Base-by-base conservation (phyloP, 306 rosid species). In the Acacia melanoxylon region DNA sequence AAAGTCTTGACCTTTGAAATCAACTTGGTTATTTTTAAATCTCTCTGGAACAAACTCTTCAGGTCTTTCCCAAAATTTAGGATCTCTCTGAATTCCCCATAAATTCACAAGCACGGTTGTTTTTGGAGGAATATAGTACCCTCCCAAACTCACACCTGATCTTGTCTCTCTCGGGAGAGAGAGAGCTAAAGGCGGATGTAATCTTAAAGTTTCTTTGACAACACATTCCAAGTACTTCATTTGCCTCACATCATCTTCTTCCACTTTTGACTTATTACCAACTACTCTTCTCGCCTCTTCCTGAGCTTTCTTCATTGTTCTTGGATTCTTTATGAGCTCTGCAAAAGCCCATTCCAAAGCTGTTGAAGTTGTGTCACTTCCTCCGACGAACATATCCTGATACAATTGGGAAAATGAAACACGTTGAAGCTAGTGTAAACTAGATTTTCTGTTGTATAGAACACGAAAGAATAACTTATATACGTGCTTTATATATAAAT, bases 141-240 rank as follows among this genome's bases (percentile, higher is more conserved):
- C 89, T 25, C 74, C 59, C 24, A 89, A 2, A 13, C 81, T 78
- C 0, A 77, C 80, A 8, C 20, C 4, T 0, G 9, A 42, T 3
- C 27, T 5, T 78, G 90, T 75, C 78, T 80, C 75, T 40, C 91
- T 61, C 44, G 88, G 87, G 3, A 72, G 11, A 10, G 80, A 25
- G 0, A 86, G 81, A 35, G 91, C 89, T 24, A 3, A 17, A 4
- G 93, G 80, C 3, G 91, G 86, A 29, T 85, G 95, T 40, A 79
- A 68, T 11, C 76, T 68, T 24, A 79, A 4, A 9, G 68, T 25
- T 25, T 78, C 82, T 51, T 69, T 89, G 7, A 83, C 5, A 0
- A 86, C 85, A 78, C 87, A 87, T 20, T 83, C 58, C 81, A 91
- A 63, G 77, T 81, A 91, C 10, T 45, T 25, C 92, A 91, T 91